Evolutionary conservation across 2,329 filamentous ascomycete species (phyloP).

Genomic region (Aspergillus ruber): DNA sequence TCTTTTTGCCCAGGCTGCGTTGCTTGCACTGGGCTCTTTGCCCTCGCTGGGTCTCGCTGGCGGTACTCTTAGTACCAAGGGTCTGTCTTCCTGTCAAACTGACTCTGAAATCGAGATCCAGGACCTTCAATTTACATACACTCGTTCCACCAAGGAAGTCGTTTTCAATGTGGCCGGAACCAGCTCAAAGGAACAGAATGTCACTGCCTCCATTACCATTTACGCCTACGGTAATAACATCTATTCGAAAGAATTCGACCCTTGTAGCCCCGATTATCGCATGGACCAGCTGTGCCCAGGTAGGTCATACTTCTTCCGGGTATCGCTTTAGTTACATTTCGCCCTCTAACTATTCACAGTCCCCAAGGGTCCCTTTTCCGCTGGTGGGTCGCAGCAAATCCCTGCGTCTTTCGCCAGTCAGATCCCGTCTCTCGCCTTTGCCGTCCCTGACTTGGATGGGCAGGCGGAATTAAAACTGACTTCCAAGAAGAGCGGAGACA

Average conservation of each 20-base stretch:
- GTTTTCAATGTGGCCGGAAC: slow-evolving; percentile 76
- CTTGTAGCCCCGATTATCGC: slow-evolving; percentile 63
- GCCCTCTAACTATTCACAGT: slow-evolving; percentile 65
- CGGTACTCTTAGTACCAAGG: slow-evolving; percentile 71
- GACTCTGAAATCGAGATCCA: slow-evolving; percentile 61
- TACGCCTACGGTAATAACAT: slow-evolving; percentile 77
- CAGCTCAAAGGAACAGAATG: slow-evolving; percentile 68
- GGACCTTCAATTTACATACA: slow-evolving; percentile 69
- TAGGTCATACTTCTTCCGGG: slow-evolving; percentile 35
- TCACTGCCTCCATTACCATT: slow-evolving; percentile 68
- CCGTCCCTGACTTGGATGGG: slow-evolving; percentile 83
- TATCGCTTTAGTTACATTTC: background rate
- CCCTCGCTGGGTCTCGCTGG: slow-evolving; percentile 49
- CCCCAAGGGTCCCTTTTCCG: slow-evolving; percentile 66
- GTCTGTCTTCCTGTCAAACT: slow-evolving; percentile 66
- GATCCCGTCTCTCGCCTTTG: slow-evolving; percentile 85
- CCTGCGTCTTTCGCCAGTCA: slow-evolving; percentile 62
- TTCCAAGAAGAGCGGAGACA: slow-evolving; percentile 50
- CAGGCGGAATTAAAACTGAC: slow-evolving; percentile 72
- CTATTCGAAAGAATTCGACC: slow-evolving; percentile 75
- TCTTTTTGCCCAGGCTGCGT: slow-evolving; percentile 12
- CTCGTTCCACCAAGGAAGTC: slow-evolving; percentile 65
- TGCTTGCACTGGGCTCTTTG: slow-evolving; percentile 22
- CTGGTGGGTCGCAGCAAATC: slow-evolving; percentile 65
- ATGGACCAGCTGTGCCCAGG: slow-evolving; percentile 74